Percentiles rank a stretch among this genome's conserved stretches.
Evolutionary conservation across 2,329 filamentous ascomycete genomes (phyloP).

Genomic region (Amesomyces nigricolor): DNA sequence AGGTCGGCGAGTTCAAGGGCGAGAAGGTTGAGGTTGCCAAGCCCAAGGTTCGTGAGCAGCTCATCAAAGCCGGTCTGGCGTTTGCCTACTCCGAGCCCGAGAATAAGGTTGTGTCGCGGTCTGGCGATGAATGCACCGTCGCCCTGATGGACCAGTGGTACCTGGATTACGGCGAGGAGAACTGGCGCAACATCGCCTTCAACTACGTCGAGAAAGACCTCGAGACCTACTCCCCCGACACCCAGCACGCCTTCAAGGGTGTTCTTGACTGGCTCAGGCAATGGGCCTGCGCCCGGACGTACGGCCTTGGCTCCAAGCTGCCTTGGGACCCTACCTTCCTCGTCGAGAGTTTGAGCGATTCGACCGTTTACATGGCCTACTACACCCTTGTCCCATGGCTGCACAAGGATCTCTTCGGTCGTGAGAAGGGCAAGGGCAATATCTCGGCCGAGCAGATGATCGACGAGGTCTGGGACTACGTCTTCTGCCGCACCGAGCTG

Average conservation of each 20-base stretch:
- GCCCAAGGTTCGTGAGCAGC: conserved; percentile 70
- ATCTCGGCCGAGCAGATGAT: conserved; percentile 82
- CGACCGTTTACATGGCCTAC: conserved; percentile 86
- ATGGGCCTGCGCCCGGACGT: conserved; percentile 91
- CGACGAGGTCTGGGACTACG: conserved; percentile 93
- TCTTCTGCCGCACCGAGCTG: conserved; percentile 73
- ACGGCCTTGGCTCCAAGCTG: conserved; percentile 86
- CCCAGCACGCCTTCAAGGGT: conserved; percentile 74
- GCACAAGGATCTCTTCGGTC: conserved; percentile 82
- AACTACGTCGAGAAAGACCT: conserved; percentile 66
- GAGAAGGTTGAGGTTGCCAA: conserved; percentile 83
- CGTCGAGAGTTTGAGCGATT: conserved; percentile 70
- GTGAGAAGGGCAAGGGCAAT: conserved; percentile 60
- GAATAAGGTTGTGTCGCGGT: conserved; percentile 79
- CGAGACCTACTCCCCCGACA: conserved; percentile 74
- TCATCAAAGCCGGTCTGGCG: conserved; percentile 57
- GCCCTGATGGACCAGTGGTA: conserved; percentile 97
- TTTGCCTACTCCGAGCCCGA: conserved; percentile 95
- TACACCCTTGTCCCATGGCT: conserved; percentile 63
- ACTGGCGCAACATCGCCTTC: conserved; percentile 73
- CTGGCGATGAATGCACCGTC: conserved; percentile 78
- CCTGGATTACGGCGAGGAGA: conserved; percentile 87
- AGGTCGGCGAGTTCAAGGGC: conserved; percentile 81
- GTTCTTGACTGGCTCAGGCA: conserved; percentile 90
- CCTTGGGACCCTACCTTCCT: conserved; percentile 90